Base-by-base conservation (phyloP, 1,284 basidiomycete species). In the Ustilago xerochloae region DNA sequence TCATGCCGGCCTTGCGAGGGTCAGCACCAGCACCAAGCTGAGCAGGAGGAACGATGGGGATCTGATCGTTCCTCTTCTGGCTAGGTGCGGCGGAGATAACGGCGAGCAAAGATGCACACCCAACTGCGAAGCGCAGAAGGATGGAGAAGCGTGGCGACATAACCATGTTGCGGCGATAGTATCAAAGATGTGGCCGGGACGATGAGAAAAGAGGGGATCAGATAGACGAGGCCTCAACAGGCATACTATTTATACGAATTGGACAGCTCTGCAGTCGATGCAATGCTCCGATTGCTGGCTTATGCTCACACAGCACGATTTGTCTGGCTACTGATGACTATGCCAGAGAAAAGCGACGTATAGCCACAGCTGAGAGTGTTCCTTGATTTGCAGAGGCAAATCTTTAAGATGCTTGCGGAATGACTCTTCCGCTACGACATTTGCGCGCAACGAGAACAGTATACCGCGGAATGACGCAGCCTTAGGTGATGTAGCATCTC, bases 21-120 rank as follows among this genome's bases (percentile, higher is more conserved):
- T 74, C 65, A 5, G 49, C 58, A 13, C 58, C 62, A 9, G 71
- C 65, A 39, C 62, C 57, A 4, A 69, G 51, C 57, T 65, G 57
- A 9, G 61, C 57, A 29, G 61, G 47, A 15, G 71, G 58, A 6
- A 64, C 65, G 26, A 59, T 56, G 9, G 33, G n/a, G n/a, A n/a
- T n/a, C n/a, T n/a, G 18, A 15, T 22, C 22, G 16, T 63, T 26
- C 30, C 51, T 50, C 60, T 39, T 54, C 10, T 47, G 46, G 30
- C 39, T 43, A 4, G 65, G 68, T 15, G 63, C 68, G 13, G 53
- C 62, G 39, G 58, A 64, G 32, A 39, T 33, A 18, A 41, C 8
- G 39, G 39, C 6, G 15, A 68, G 22, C n/a, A 68, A 20, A 29
- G 60, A 55, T 0, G 60, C 59, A 22, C 54, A 58, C 24, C 43